Conservation (phyloP, 2,329 filamentous ascomycete genomes). For the Colletotrichum lentis region DNA sequence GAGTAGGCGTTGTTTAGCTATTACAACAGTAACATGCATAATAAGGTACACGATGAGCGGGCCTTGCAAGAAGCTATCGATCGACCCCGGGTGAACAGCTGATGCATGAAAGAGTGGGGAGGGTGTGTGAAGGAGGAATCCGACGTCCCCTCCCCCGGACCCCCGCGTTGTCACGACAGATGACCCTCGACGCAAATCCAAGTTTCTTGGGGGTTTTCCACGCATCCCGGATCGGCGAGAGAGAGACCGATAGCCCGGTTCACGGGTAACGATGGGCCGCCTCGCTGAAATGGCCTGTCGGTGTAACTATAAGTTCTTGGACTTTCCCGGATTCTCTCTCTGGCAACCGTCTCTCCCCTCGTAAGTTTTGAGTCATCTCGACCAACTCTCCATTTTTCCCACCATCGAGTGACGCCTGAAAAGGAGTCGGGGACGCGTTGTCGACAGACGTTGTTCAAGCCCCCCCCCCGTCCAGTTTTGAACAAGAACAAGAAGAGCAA, state of each 20-base stretch:
- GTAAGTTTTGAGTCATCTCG: too few relatives aligned
- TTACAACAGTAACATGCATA: too few relatives aligned
- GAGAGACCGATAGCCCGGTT: background rate
- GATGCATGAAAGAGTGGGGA: too few relatives aligned
- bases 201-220: background rate
- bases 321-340: constrained; percentile 22
- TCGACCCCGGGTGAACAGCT: too few relatives aligned
- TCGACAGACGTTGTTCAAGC: background rate
- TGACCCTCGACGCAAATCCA: constrained; percentile 9
- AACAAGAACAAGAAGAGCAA: too few relatives aligned
- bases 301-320: constrained; percentile 22
- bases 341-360: background rate
- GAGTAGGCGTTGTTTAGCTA: too few relatives aligned
- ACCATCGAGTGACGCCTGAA: background rate
- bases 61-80: too few relatives aligned
- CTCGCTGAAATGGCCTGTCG: background rate
- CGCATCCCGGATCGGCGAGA: constrained; percentile 4
- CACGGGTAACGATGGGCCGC: background rate
- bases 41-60: too few relatives aligned
- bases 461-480: too few relatives aligned
- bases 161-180: background rate
- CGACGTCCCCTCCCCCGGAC: too few relatives aligned
- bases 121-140: too few relatives aligned
- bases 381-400: background rate
- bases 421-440: background rate